A percentile compares a stretch with the other conserved stretches of the same genome.
Evolutionary conservation across 257 asterid genomes (phyloP).

Genomic region (Solanum chiquidenum): DNA sequence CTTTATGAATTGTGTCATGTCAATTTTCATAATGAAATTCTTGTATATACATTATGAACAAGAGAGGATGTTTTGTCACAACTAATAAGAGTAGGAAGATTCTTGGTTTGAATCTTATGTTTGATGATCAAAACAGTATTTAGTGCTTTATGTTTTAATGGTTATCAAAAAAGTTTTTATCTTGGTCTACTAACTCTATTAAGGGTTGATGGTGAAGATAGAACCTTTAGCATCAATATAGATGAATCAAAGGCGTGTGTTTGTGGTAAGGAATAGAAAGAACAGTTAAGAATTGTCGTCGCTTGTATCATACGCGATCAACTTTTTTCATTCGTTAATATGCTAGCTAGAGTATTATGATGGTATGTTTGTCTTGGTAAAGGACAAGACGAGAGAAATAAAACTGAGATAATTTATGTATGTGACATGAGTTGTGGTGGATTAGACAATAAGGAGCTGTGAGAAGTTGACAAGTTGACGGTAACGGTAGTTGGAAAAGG

Average conservation of each 20-base stretch:
- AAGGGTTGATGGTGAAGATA: neutral
- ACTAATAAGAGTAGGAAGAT: neutral
- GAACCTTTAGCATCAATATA: no score
- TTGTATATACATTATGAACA: neutral
- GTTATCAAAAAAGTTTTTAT: no score
- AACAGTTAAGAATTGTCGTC: no score
- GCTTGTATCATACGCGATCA: neutral
- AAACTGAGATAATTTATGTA: no score
- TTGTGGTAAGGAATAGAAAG: no score
- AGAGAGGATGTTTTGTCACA: no score
- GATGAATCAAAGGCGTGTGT: neutral
- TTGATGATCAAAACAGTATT: no score
- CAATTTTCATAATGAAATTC: neutral
- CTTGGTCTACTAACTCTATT: neutral
- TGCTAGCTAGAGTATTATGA: neutral
- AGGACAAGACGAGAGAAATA: neutral
- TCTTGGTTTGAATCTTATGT: neutral
- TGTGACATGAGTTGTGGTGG: neutral
- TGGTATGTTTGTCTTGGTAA: neutral
- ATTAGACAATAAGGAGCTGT: neutral
- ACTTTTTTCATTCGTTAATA: no score
- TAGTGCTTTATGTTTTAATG: neutral
- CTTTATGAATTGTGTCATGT: neutral
- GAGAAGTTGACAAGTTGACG: neutral
- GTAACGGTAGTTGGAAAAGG: neutral